phyloP scores from a whole-genome alignment of 2,329 filamentous ascomycete species.

The Scedosporium apiospermum region DNA sequence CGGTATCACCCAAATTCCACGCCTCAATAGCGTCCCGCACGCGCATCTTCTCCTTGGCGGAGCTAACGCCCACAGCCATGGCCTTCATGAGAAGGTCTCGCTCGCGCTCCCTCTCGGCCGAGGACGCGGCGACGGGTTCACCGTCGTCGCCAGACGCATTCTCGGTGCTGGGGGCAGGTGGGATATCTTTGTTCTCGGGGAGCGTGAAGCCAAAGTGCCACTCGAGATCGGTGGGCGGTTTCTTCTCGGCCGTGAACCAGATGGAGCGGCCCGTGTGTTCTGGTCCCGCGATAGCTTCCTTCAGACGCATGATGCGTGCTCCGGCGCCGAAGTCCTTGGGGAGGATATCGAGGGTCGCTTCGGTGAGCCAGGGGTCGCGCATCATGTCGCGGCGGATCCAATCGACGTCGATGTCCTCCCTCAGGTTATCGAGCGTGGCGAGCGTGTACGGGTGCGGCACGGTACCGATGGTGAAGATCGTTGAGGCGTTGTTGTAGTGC shows the following conservation, averaged over 20 bases:
- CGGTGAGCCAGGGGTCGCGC: constrained; percentile 71
- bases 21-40: constrained; percentile 50
- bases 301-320: constrained; percentile 63
- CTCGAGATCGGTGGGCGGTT: constrained; percentile 61
- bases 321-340: constrained; percentile 48
- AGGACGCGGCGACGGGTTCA: constrained; percentile 29
- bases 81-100: constrained; percentile 44
- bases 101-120: constrained; percentile 46
- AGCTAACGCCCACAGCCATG: constrained; percentile 34
- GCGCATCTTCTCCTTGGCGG: constrained; percentile 31
- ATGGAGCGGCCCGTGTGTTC: constrained; percentile 52
- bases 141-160: background rate
- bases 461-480: constrained; percentile 71
- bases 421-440: constrained; percentile 54
- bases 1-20: constrained; percentile 63
- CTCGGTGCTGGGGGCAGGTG: constrained; percentile 39
- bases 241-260: constrained; percentile 68
- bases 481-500: constrained; percentile 61
- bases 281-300: constrained; percentile 67
- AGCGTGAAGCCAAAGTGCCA: constrained; percentile 86
- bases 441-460: constrained; percentile 90
- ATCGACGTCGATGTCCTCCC: constrained; percentile 48
- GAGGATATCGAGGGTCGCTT: constrained; percentile 60
- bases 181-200: constrained; percentile 49
- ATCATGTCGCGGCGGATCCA: constrained; percentile 54